Evolutionary conservation across 73 alveolate species (phyloP).

Genomic region (Symbiodinium pilosum): DNA sequence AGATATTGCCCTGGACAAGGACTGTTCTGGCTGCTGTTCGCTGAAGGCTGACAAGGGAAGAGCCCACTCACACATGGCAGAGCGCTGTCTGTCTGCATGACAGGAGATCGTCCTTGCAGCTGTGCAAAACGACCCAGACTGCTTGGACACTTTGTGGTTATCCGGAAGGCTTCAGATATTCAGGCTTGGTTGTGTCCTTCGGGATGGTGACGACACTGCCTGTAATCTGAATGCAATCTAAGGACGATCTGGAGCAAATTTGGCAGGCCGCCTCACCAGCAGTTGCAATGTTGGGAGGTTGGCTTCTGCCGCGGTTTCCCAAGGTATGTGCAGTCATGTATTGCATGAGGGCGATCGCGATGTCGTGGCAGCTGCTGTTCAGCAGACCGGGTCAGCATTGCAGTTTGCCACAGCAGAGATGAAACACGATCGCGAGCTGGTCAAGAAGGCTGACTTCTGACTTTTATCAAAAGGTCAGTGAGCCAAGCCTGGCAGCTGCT

Average conservation of each 20-base stretch:
- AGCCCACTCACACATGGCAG: not conserved
- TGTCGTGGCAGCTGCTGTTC: not conserved
- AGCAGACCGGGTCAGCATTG: not conserved
- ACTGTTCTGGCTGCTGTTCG: not conserved
- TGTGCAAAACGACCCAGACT: constrained; percentile 20
- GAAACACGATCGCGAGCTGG: not conserved
- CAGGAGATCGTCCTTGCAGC: constrained; percentile 60
- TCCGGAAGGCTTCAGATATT: not conserved
- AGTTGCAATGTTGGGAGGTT: too few relatives aligned
- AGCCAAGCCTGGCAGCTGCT: not conserved
- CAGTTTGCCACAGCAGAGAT: not conserved
- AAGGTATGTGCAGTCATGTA: too few relatives aligned
- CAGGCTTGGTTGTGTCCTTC: not conserved
- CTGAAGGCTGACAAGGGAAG: too few relatives aligned
- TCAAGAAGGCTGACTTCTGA: not conserved
- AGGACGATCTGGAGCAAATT: not conserved
- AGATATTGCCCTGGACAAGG: not conserved
- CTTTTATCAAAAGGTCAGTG: not conserved
- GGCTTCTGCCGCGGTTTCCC: too few relatives aligned
- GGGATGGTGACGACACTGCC: not conserved
- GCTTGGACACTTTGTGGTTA: not conserved
- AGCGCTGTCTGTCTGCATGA: not conserved
- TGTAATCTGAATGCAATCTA: not conserved
- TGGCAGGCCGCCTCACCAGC: not conserved
- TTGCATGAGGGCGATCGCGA: not conserved